Base-by-base conservation (phyloP, 1,284 basidiomycete species). In the Naganishia albida region DNA sequence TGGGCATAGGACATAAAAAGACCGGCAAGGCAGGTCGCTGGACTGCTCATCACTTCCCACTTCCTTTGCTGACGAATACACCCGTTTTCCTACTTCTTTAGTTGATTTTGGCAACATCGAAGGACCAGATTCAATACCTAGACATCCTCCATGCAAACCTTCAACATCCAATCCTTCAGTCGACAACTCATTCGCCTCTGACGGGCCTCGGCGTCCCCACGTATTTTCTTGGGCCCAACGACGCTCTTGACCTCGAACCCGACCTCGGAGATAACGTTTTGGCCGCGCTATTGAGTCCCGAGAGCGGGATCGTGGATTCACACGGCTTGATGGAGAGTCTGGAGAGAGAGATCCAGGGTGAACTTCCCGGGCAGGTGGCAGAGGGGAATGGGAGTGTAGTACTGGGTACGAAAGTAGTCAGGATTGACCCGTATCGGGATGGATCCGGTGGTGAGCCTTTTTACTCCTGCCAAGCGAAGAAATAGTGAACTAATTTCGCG, bases 291-390 rank as follows among this genome's bases (percentile, higher is more conserved):
- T 87, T 88, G 79, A 91, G 88, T 66, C 88, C 90, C 2, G 85
- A 88, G 71, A 97, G 95, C 0, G 95, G 95, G 1, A 96, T 99
- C 68, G 80, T 99, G 2, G 90, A 94, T 76, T 90, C 90, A 0
- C 93, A 95, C 80, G 78, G 86, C 4, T 80, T 90, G 53, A 90
- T 93, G 85, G 83, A 86, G 70, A 87, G 84, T 67, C 81, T 97
- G 42, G 90, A 91, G 74, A 83, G 83, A 69, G 90, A 94, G 60
- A 86, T 97, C 59, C 30, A 30, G 7, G 54, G 74, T 51, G 75
- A 77, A 55, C 59, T 70, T 7, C 74, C 74, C 43, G 49, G 43
- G n/a, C 51, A 48, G n/a, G 46, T 34, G 15, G n/a, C 25, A 10
- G 7, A 38, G 25, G 67, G 75, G 39, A 75, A 75, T 12, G 76